Conservation (phyloP, 1,139 yeast genomes). For the Lodderomyces parapsilosis region DNA sequence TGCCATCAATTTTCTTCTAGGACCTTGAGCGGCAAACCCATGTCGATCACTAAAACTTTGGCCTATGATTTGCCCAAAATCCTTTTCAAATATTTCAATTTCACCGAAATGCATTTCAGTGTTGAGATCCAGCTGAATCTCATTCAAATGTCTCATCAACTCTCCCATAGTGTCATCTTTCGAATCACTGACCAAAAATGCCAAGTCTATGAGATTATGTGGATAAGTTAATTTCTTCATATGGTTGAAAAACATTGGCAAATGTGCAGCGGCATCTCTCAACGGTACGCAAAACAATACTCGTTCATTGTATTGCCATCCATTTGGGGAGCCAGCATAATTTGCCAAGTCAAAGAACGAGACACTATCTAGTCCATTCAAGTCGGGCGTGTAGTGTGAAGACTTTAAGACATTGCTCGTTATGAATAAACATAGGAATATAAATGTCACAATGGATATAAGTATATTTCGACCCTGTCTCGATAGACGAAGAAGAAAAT, state of each 20-base stretch:
- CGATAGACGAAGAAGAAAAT: not conserved
- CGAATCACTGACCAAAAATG: constrained; percentile 58
- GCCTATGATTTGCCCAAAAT: constrained; percentile 53
- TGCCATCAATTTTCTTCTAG: constrained; percentile 53
- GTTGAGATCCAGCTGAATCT: constrained; percentile 45
- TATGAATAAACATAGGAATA: not conserved
- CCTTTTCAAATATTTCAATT: constrained; percentile 55
- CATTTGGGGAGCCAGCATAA: constrained; percentile 44
- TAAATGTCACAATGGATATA: not conserved
- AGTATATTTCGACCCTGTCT: constrained; percentile 1
- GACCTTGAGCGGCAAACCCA: constrained; percentile 56
- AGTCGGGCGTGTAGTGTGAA: constrained; percentile 23
- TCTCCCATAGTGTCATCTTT: constrained; percentile 57
- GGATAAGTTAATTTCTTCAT: constrained; percentile 59
- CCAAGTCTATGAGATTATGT: constrained; percentile 55
- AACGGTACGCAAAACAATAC: constrained; percentile 59
- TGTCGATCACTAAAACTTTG: constrained; percentile 54
- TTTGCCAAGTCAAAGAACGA: constrained; percentile 47
- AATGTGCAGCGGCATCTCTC: constrained; percentile 61
- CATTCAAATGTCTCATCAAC: constrained; percentile 40
- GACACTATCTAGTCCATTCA: constrained; percentile 26
- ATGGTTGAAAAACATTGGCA: constrained; percentile 61
- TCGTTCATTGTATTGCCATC: constrained; percentile 56
- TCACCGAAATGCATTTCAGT: constrained; percentile 48
- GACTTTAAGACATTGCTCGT: not conserved